Evolutionary conservation across 1,284 basidiomycete species (phyloP), one percentile per base, ranked within the genome.

Genomic region (Sanghuangporus sanghuang): DNA sequence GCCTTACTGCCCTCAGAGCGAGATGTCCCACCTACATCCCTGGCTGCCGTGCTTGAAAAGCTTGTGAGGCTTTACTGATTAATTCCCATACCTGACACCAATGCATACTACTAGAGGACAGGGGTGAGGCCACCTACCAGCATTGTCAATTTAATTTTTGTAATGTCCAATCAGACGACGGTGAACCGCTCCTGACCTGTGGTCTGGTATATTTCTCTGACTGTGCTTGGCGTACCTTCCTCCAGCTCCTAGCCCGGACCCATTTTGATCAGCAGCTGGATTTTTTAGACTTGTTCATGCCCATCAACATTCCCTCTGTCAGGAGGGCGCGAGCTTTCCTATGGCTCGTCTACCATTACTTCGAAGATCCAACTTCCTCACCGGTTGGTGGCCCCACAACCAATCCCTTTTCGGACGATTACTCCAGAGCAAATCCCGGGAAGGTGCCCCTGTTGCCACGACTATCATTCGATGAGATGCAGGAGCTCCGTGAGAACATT

Each of bases 211-310:
- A n/a, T 54, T 32, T 32, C 18, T 38, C 32, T 50, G n/a, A 49
- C 55, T 36, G 14, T 55, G 46, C 12, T 7, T 46, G 9, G 61
- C 50, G 38, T 35, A 16, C 39, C 16, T 44, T 46, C 6, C 21
- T n/a, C 7, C 42, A 93, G 89, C 84, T 86, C 59, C 77, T 93
- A 50, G 84, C 86, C 55, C 78, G 78, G 61, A 77, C 81, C 40
- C 92, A 93, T 75, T 93, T 94, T 71, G 89, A 92, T 54, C 79
- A 84, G 21, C 81, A 79, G 4, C 73, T 91, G 62, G 92, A 92
- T 72, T 89, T 94, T 67, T 78, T 92, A 49, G 92, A 94, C 73
- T 78, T 95, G 44, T 94, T 95, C 73, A 79, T 92, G 56, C 89
- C 90, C 56, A 82, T 83, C 70, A 85, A 84, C 58, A 79, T 92